Evolutionary conservation across 768 basidiomycete species (phyloP).

Genomic region (Trametes gibbosa): DNA sequence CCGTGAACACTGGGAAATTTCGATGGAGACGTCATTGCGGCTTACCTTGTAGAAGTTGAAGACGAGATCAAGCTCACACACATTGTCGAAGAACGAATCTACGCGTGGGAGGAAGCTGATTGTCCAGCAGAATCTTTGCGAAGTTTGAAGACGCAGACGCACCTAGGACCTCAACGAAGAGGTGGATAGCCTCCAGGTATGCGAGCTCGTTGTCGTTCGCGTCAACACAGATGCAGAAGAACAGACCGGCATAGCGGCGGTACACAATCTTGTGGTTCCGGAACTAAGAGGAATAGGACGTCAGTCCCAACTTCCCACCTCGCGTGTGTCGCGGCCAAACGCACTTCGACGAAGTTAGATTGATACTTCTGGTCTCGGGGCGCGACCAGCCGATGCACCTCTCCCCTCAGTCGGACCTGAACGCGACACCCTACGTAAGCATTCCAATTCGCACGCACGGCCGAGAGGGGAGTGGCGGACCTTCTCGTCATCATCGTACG

Average conservation of each 20-base stretch:
- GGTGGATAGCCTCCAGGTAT: slow-evolving; percentile 95
- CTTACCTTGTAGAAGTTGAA: slow-evolving; percentile 97
- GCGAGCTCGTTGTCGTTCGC: slow-evolving; percentile 98
- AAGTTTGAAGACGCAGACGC: slow-evolving; percentile 26
- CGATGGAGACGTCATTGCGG: background rate
- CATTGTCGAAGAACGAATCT: slow-evolving; percentile 99
- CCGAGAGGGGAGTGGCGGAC: slow-evolving; percentile 34
- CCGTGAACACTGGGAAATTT: no score
- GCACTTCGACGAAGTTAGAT: slow-evolving; percentile 97
- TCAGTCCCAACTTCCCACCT: no score
- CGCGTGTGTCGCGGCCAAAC: slow-evolving; percentile 23
- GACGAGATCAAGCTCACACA: slow-evolving; percentile 95
- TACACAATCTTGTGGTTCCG: slow-evolving; percentile 98
- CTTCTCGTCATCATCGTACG: slow-evolving; percentile 99
- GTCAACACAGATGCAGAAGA: slow-evolving; percentile 97
- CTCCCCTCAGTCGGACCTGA: slow-evolving; percentile 89
- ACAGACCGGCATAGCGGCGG: slow-evolving; percentile 61
- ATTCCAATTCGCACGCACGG: background rate
- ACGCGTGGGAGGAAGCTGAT: background rate
- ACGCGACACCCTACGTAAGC: background rate
- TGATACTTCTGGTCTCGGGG: slow-evolving; percentile 98
- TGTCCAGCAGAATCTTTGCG: background rate
- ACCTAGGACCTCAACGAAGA: slow-evolving; percentile 98
- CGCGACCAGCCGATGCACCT: slow-evolving; percentile 94
- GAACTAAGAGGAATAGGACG: slow-evolving; percentile 62